Base-by-base conservation (phyloP, 257 asterid genomes). In the Striga asiatica region DNA sequence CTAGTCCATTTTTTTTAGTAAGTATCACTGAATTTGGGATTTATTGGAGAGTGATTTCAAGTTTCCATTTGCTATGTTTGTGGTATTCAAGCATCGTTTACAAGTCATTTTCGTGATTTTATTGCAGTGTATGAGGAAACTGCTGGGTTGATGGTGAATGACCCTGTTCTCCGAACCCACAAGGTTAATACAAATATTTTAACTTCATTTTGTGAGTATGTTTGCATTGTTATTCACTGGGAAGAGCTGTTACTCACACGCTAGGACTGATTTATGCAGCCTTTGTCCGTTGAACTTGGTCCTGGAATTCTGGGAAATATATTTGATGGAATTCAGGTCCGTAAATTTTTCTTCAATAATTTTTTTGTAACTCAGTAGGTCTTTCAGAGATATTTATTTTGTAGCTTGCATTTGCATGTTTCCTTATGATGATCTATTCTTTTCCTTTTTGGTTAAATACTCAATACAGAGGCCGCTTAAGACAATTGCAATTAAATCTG, bases 291-390 rank as follows among this genome's bases (percentile, higher is more conserved):
- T 56, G 97, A 89, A 73, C 56, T 89, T 77, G 97, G 97, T 35
- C 97, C 97, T 71, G 97, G 98, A 68, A 89, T 89, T 60, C 58
- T 89, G 68, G 98, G 98, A 53, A 89, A 89, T 62, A 89, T 89
- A 59, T 89, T 89, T 64, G 98, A 89, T 60, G 98, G 98, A 54
- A 89, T 89, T 64, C 98, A 89, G 98, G 98, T 89, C 32, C 34
- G 71, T 58, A 21, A 50, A 58, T 20, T 46, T 17, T n/a, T 32
- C 29, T 35, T 38, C 21, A 21, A 8, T 14, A 3, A 13, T 41
- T 41, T 16, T 60, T 20, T 42, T 28, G 9, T 24, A 3, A 16
- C 27, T 43, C 64, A 48, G 14, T 43, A 17, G 58, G 34, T 54
- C 46, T 31, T 4, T 38, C 56, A 43, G 16, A 28, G 21, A 27